Evolutionary conservation across 164 flowering plant species (phyloP), one percentile per base, ranked within the genome.

Genomic region (Nelumbo lutea): DNA sequence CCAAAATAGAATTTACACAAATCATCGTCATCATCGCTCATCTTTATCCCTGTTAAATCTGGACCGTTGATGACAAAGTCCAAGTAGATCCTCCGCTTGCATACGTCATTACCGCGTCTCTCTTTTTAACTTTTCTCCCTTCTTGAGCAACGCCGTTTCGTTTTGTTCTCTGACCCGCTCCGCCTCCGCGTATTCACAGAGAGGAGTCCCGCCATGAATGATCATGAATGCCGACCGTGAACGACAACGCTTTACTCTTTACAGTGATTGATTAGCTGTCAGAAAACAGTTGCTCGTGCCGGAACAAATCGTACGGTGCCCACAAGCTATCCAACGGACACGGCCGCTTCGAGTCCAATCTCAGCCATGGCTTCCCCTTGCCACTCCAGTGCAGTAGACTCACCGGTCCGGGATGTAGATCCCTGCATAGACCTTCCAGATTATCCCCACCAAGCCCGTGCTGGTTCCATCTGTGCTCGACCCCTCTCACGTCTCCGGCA

Each of bases 391-490:
- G 95, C 15, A 89, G 72, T 60, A 89, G 70, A 64, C 95, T 89
- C 44, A 86, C 95, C 45, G 95, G 86, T 3, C 95, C 95, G 0
- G 90, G 88, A 61, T 89, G 96, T 5, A 88, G 78, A 69, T 83
- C 80, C 57, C 96, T 61, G 41, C 91, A 90, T 56, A 81, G 45
- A 5, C 96, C 96, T 55, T 79, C 71, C 2, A 85, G 61, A 51
- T 90, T 90, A 64, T 90, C 93, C 0, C 93, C 93, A 9, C 96
- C 96, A 7, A 90, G 82, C 0, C 93, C 93, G 64, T 88, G 96
- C 61, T 90, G 96, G 77, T 88, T 90, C 96, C 93, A 88, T 65
- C 91, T 45, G 72, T 88, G 91, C 78, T 85, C 93, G 3, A 90
- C 85, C 8, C 78, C 70, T 68, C 79, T 86, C 38, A 90, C 91